Conservation (phyloP, 2,329 filamentous ascomycete genomes). For the Fusarium sp. region DNA sequence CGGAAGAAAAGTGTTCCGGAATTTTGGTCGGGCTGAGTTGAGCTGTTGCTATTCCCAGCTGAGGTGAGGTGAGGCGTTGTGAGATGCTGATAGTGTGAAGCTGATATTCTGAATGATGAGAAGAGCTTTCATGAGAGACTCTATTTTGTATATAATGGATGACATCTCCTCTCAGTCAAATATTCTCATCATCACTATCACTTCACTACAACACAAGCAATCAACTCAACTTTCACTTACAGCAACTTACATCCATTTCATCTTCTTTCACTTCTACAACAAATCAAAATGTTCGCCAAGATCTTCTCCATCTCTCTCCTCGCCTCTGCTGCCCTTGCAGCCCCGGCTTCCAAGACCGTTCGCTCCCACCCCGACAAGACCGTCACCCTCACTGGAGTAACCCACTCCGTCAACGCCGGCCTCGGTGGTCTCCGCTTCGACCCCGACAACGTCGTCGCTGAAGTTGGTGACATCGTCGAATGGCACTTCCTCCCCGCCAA, state of each 20-base stretch:
- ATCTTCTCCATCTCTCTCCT: conserved; percentile 46
- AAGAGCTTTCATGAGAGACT: background rate
- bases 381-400: conserved; percentile 53
- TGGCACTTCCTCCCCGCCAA: conserved; percentile 65
- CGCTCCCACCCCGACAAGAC: conserved; percentile 47
- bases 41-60: conserved; percentile 33
- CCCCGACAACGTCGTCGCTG: conserved; percentile 61
- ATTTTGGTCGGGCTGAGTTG: conserved; percentile 28
- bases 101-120: background rate
- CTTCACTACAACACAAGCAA: conserved; percentile 16
- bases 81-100: background rate
- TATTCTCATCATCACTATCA: conserved; percentile 34
- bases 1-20: conserved; percentile 25
- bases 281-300: conserved; percentile 50
- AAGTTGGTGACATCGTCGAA: conserved; percentile 62
- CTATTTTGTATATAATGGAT: conserved; percentile 38
- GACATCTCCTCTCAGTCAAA: conserved; percentile 6
- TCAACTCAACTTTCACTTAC: background rate
- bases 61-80: background rate
- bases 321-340: conserved; percentile 47
- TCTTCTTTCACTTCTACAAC: background rate
- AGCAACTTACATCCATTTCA: background rate
- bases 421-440: conserved; percentile 60
- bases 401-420: conserved; percentile 60
- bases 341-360: conserved; percentile 48